A percentile compares a stretch with the other conserved stretches of the same genome.
Evolutionary conservation across 371 early-diverging fungal species (phyloP).

Genomic region (Umbelopsis sp.): DNA sequence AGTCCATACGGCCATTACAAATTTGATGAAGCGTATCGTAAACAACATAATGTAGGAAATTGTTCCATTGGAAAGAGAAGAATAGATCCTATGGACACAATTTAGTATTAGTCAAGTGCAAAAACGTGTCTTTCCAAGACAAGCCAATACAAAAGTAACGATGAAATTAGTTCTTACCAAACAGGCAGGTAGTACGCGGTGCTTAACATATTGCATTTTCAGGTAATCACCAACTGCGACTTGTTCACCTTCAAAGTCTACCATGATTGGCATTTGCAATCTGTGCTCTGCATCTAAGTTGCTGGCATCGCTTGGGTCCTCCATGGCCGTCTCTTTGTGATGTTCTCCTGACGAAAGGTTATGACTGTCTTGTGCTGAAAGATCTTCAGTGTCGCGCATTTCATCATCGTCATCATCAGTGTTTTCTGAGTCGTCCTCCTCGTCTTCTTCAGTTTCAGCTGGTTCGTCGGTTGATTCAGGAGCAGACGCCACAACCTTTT

Average conservation of each 20-base stretch:
- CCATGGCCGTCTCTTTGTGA: neutral
- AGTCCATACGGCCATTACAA: conserved; percentile 76
- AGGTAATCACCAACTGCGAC: conserved; percentile 69
- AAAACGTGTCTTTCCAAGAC: no score
- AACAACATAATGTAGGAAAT: conserved; percentile 93
- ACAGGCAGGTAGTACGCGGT: conserved; percentile 61
- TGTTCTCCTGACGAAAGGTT: neutral
- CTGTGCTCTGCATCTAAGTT: neutral
- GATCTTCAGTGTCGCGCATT: neutral
- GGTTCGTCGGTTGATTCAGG: neutral
- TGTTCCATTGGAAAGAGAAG: conserved; percentile 91
- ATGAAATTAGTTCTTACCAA: conserved; percentile 29
- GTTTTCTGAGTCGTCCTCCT: neutral
- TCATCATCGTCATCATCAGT: neutral
- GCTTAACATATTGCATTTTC: conserved; percentile 65
- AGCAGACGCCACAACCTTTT: neutral
- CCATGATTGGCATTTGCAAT: conserved; percentile 3
- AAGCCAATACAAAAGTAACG: no score
- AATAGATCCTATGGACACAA: conserved; percentile 64
- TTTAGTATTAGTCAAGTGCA: neutral
- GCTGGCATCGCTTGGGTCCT: neutral
- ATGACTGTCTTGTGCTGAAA: neutral
- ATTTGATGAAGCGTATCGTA: conserved; percentile 96
- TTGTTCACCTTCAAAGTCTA: conserved; percentile 6
- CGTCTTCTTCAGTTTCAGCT: conserved; percentile 1